Evolutionary conservation across 768 basidiomycete species (phyloP).

Genomic region (Lactarius evosmus): DNA sequence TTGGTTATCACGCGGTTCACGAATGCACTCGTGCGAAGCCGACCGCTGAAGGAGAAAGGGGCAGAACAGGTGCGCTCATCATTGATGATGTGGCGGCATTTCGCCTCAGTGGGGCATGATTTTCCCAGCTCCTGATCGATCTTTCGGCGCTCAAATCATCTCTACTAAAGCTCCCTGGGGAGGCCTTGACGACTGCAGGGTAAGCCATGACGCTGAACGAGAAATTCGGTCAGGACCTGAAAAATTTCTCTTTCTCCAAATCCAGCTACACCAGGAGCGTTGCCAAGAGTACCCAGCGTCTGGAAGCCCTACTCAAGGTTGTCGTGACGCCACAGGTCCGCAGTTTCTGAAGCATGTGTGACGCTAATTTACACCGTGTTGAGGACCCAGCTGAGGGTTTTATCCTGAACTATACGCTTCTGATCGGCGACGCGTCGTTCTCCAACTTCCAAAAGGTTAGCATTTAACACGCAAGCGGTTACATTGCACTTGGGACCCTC

Average conservation of each 20-base stretch:
- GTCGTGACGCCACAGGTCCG: slow-evolving; percentile 88
- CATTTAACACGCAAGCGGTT: background rate
- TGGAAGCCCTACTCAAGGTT: slow-evolving; percentile 94
- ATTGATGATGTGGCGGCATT: slow-evolving; percentile 4
- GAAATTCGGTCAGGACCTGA: slow-evolving; percentile 1
- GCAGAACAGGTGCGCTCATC: slow-evolving; percentile 85
- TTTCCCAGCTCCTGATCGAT: slow-evolving; percentile 76
- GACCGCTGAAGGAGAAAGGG: slow-evolving; percentile 88
- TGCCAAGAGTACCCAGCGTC: slow-evolving; percentile 70
- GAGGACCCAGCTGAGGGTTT: slow-evolving; percentile 93
- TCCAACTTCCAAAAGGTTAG: slow-evolving; percentile 96
- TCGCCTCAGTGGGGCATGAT: slow-evolving; percentile 21
- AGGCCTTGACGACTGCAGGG: slow-evolving; percentile 54
- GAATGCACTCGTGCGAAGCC: slow-evolving; percentile 81
- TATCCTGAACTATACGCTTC: slow-evolving; percentile 90
- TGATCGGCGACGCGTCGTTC: slow-evolving; percentile 93
- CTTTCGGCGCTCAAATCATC: slow-evolving; percentile 82
- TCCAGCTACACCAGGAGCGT: slow-evolving; percentile 78
- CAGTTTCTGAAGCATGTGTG: slow-evolving; percentile 19
- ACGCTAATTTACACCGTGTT: slow-evolving; percentile 9
- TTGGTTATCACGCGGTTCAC: slow-evolving; percentile 86
- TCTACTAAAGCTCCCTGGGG: slow-evolving; percentile 80
- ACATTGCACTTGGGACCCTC: slow-evolving; percentile 1
- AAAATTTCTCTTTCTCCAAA: slow-evolving; percentile 23
- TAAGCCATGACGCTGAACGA: slow-evolving; percentile 33